Conservation (phyloP, 306 rosid species). For the Elaeagnus macrophylla region DNA sequence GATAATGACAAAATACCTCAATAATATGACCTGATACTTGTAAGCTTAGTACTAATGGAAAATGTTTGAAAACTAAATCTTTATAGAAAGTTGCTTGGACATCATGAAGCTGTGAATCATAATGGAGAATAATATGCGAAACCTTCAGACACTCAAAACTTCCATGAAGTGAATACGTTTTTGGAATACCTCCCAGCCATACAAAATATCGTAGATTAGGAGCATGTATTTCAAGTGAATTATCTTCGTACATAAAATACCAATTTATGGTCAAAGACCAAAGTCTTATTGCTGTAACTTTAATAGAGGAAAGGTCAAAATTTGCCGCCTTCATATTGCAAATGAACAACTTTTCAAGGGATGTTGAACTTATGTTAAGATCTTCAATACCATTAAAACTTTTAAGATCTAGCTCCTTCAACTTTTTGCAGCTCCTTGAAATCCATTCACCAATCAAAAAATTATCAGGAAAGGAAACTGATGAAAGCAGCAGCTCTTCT, state of each 20-base stretch:
- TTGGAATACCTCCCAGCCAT: neutral
- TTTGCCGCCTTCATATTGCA: too few relatives aligned
- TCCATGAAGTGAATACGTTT: too few relatives aligned
- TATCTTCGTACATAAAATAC: too few relatives aligned
- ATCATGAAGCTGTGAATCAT: too few relatives aligned
- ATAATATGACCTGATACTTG: too few relatives aligned
- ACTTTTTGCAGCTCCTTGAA: neutral
- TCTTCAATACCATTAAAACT: neutral
- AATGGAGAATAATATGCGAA: too few relatives aligned
- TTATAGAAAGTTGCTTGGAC: too few relatives aligned
- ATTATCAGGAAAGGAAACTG: neutral
- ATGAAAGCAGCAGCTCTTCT: neutral
- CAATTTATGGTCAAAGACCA: too few relatives aligned
- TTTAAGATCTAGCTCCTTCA: neutral
- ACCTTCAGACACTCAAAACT: too few relatives aligned
- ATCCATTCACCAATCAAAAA: neutral
- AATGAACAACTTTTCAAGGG: neutral
- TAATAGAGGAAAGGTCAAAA: neutral
- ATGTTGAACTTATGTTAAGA: neutral
- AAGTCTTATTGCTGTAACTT: neutral
- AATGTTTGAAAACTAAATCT: too few relatives aligned
- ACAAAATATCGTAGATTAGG: neutral
- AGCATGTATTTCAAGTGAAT: neutral
- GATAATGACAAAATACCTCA: too few relatives aligned
- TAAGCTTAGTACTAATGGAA: too few relatives aligned